Evolutionary conservation across 306 rosid species (phyloP).

Genomic region (Rubus idaeus): DNA sequence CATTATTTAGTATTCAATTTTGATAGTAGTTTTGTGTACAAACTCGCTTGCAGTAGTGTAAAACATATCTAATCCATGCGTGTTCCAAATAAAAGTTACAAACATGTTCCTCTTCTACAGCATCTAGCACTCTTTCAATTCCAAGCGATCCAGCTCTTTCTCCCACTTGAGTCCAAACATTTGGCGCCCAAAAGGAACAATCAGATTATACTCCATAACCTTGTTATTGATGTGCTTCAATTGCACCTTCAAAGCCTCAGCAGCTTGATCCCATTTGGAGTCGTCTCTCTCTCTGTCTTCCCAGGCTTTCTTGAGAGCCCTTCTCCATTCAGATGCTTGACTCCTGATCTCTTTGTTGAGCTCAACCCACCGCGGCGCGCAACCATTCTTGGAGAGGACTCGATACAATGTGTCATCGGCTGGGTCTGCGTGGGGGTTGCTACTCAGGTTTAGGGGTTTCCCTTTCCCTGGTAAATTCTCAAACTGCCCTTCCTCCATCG

Average conservation of each 20-base stretch:
- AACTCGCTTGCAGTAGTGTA: neutral
- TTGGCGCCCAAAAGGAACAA: slow-evolving; percentile 88
- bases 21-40: neutral
- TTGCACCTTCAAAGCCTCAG: slow-evolving; percentile 57
- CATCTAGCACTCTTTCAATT: neutral
- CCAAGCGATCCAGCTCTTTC: slow-evolving; percentile 67
- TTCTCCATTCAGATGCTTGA: slow-evolving; percentile 55
- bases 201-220: slow-evolving; percentile 83
- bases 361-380: slow-evolving; percentile 89
- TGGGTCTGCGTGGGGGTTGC: slow-evolving; percentile 89
- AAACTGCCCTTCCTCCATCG: slow-evolving; percentile 92
- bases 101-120: neutral
- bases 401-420: slow-evolving; percentile 85
- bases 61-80: neutral
- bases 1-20: neutral
- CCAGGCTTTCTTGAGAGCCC: slow-evolving; percentile 60
- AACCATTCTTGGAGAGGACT: slow-evolving; percentile 70
- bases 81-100: neutral
- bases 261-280: slow-evolving; percentile 47
- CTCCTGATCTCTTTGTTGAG: slow-evolving; percentile 89
- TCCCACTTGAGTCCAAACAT: slow-evolving; percentile 86
- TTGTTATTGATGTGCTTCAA: slow-evolving; percentile 57
- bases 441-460: slow-evolving; percentile 65
- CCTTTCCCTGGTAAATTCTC: slow-evolving; percentile 94
- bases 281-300: slow-evolving; percentile 31